Evolutionary conservation across 495 filamentous ascomycete species (phyloP), one percentile per base, ranked within the genome.

Genomic region (Hypomontagnella monticulosa): DNA sequence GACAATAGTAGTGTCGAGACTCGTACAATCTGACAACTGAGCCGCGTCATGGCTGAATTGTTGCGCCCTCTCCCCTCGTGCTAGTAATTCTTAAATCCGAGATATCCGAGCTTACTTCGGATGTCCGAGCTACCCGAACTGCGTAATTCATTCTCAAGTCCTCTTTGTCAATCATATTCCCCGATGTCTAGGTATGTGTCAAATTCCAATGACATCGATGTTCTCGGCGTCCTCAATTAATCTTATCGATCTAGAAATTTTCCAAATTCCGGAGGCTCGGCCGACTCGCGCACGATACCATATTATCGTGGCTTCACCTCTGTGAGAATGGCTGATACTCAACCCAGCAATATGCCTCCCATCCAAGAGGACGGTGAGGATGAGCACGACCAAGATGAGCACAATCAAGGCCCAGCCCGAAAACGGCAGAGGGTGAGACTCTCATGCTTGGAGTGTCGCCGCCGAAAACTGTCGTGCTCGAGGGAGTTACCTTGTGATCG

Each of bases 401-500:
- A 69, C 16, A 63, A 67, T 12, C 74, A 72, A 32, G 73, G 70
- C 4, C 79, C 79, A 0, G 72, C 79, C 4, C 61, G 81, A 44
- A 83, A 83, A 67, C 73, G 81, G 4, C 81, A 83, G 71, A 69
- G 81, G 41, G 77, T 83, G 0, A 69, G 81, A 11, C 76, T 83
- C 15, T 81, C 78, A 9, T 83, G 81, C 47, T 75, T 83, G 32
- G 81, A 83, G 42, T 83, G 81, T 63, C 77, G 81, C 57, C 69
- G 81, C 16, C 70, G 81, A 15, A 83, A 83, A 69, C 69, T 83
- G 34, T 83, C 81, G 33, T 83, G 81, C 61, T 81, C 81, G 50
- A 75, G 81, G 40, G 81, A 80, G 71, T 72, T 83, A 48, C 81
- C 81, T 14, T 83, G 81, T 67, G 79, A 81, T 50, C 76, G 81